Conservation (phyloP, 768 basidiomycete species). For the Melanogaster broomeanus region DNA sequence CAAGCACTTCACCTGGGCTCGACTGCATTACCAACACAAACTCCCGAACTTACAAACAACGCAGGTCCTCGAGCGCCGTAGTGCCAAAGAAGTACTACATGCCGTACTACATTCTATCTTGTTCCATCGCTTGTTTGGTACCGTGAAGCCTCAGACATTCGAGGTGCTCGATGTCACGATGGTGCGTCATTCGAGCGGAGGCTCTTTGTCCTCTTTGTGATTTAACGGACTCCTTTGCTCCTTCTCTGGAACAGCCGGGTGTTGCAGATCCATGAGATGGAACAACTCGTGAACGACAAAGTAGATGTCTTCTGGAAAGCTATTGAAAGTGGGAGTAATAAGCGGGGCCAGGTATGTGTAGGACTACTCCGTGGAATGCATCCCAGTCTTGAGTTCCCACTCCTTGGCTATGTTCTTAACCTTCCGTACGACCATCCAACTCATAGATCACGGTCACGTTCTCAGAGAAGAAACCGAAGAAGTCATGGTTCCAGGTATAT, state of each 20-base stretch:
- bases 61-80: slow-evolving; percentile 72
- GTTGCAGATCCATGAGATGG: slow-evolving; percentile 74
- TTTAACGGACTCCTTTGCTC: too few species aligned
- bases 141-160: slow-evolving; percentile 71
- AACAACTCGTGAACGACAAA: slow-evolving; percentile 71
- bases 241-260: slow-evolving; percentile 54
- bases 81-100: slow-evolving; percentile 70
- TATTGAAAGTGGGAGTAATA: slow-evolving; percentile 61
- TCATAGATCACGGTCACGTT: slow-evolving; percentile 69
- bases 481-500: slow-evolving; percentile 75
- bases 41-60: too few species aligned
- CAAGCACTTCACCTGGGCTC: too few species aligned
- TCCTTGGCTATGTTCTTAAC: neutral
- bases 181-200: slow-evolving; percentile 42
- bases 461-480: slow-evolving; percentile 75
- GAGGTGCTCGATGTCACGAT: slow-evolving; percentile 86
- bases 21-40: neutral
- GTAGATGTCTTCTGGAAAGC: slow-evolving; percentile 80
- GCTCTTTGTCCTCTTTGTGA: too few species aligned
- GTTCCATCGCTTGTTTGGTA: slow-evolving; percentile 83
- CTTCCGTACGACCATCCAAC: neutral
- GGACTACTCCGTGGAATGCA: too few species aligned
- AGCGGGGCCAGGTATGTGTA: slow-evolving; percentile 63
- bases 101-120: slow-evolving; percentile 81
- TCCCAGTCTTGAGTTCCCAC: neutral